Percentiles rank a stretch among this genome's conserved stretches.
Evolutionary conservation across 768 basidiomycete genomes (phyloP).

Genomic region (Glaciozyma martinii): DNA sequence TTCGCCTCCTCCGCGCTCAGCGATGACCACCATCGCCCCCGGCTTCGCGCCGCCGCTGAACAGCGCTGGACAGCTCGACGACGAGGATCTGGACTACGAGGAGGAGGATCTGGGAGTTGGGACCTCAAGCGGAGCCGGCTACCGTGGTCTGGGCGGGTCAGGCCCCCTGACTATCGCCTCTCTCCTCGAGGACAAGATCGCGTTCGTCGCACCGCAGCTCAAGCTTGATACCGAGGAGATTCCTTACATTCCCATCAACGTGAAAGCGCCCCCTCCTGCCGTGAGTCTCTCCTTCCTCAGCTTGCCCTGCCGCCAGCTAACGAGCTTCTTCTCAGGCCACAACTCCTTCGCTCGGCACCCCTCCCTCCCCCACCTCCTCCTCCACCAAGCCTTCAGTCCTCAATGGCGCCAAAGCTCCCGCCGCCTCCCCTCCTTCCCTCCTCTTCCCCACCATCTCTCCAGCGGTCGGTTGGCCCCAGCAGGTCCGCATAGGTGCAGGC

Average conservation of each 20-base stretch:
- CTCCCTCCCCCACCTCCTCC: not conserved
- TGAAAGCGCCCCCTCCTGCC: not conserved
- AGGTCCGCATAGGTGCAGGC: constrained; percentile 21
- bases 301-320: not conserved
- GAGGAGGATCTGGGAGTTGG: constrained; percentile 13
- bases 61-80: not conserved
- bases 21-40: not conserved
- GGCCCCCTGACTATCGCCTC: constrained; percentile 11
- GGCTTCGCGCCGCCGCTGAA: not conserved
- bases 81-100: not conserved
- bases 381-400: not conserved
- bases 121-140: constrained; percentile 5
- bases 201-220: constrained; percentile 4
- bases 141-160: constrained; percentile 1
- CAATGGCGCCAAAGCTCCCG: not conserved
- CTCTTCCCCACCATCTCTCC: constrained; percentile 23
- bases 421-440: not conserved
- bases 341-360: constrained; percentile 5
- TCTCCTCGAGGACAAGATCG: constrained; percentile 21
- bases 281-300: not conserved
- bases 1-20: too few species aligned
- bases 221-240: constrained; percentile 10
- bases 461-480: constrained; percentile 18
- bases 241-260: constrained; percentile 30
- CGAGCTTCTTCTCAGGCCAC: not conserved